Evolutionary conservation across 2,329 filamentous ascomycete genomes (phyloP), one percentile per base, ranked within the genome.

Genomic region (Stagonosporopsis chrysanthemi): DNA sequence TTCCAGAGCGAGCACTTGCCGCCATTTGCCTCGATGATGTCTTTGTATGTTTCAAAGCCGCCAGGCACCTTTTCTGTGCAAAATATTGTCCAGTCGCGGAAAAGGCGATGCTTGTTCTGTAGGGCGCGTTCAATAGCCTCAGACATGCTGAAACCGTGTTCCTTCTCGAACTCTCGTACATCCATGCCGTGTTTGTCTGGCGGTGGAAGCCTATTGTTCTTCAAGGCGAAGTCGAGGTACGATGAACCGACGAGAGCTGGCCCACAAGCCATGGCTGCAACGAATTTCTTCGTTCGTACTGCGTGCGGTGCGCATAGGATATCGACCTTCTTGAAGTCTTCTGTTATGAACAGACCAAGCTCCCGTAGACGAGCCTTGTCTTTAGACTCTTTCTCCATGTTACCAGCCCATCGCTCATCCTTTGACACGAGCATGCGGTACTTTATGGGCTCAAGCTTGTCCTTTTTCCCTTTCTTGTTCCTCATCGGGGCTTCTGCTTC

Each of bases 271-370:
- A 99, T 80, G 12, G 92, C 92, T 60, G 89, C 90, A 46, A 98
- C 88, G 72, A 99, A 99, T 72, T 99, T 99, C 73, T 91, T 88
- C 0, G 95, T 99, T 35, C 95, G 89, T 31, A 97, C 86, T 60
- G 98, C 87, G 39, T 87, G 85, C 0, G 94, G 95, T 3, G 94
- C 94, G 31, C 92, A 92, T 11, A 99, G 85, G 73, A 96, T 91
- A 67, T 94, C 91, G 73, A 91, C 95, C 41, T 86, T 84, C 44
- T 86, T 84, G 24, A 87, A 87, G 70, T 97, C 90, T 66, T 89
- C 84, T 4, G 91, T 89, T 22, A 97, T 86, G 64, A 88, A 83
- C 53, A 99, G 90, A 7, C 95, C 95, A 33, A 98, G 80, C 42
- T 90, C 86, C 58, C 93, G 90, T 52, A 99, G 83, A 68, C 88